phyloP scores from a whole-genome alignment of 1,284 basidiomycete species.

The Puccinia brachypodii region DNA sequence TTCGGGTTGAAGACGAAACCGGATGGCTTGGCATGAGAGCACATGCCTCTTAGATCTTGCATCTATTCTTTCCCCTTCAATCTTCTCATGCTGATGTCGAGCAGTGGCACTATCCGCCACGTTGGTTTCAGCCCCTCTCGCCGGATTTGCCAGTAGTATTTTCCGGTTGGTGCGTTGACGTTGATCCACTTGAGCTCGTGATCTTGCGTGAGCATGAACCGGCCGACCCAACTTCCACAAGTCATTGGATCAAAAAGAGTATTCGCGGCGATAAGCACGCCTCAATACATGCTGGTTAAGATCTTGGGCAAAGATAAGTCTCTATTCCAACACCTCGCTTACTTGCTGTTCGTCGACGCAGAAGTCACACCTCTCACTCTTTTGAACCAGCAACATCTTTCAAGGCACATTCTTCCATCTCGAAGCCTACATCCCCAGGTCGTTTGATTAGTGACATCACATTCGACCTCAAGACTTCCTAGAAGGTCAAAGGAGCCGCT shows the following conservation, averaged over 20 bases:
- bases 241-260: background rate
- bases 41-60: background rate
- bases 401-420: no score
- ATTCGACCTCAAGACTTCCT: background rate
- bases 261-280: background rate
- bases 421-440: background rate
- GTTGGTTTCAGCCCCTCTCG: background rate
- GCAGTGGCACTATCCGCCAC: background rate
- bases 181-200: background rate
- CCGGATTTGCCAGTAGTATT: background rate
- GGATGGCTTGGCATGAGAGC: background rate
- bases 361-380: background rate
- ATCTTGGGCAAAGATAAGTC: no score
- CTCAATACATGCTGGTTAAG: no score
- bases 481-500: background rate
- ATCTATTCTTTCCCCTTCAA: background rate
- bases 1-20: background rate
- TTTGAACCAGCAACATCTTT: background rate
- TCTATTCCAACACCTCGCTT: no score
- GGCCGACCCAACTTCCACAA: background rate
- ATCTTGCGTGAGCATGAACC: background rate
- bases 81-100: constrained; percentile 11
- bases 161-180: background rate
- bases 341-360: background rate
- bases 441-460: background rate